Evolutionary conservation across 768 basidiomycete genomes (phyloP).

Genomic region (Chlorophyllum brunneum): DNA sequence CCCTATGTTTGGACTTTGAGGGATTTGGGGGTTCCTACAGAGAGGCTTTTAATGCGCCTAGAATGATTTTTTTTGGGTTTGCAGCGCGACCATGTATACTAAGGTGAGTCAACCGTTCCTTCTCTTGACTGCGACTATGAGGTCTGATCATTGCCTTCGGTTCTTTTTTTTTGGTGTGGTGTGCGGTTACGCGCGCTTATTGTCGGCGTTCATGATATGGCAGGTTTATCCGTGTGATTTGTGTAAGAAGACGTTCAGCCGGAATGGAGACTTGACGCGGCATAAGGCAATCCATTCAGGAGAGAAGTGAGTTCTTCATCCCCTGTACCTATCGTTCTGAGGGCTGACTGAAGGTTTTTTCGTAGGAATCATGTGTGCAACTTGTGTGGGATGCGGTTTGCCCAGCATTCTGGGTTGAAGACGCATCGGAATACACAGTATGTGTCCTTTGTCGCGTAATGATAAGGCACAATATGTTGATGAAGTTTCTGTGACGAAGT

Average conservation of each 20-base stretch:
- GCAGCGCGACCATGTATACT: too few species aligned
- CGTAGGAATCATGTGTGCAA: conserved; percentile 49
- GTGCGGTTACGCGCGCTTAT: too few species aligned
- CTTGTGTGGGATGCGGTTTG: conserved; percentile 51
- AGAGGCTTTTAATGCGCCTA: too few species aligned
- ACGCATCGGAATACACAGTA: conserved; percentile 69
- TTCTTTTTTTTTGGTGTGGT: too few species aligned
- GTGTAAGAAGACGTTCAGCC: conserved; percentile 49
- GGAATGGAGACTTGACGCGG: conserved; percentile 58
- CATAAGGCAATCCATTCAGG: conserved; percentile 50
- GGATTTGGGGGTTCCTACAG: too few species aligned
- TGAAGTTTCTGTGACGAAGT: conserved; percentile 25
- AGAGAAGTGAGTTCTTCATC: conserved; percentile 37
- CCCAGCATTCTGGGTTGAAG: conserved; percentile 56
- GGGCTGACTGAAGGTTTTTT: background rate
- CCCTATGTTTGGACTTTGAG: too few species aligned
- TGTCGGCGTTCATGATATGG: conserved; percentile 1
- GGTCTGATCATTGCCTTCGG: too few species aligned
- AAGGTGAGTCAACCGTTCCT: too few species aligned
- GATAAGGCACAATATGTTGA: background rate
- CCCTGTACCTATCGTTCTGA: background rate
- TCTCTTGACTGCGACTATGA: too few species aligned
- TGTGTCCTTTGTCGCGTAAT: conserved; percentile 20
- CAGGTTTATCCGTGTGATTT: conserved; percentile 26
- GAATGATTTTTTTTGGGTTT: too few species aligned